phyloP scores from a whole-genome alignment of 2,329 filamentous ascomycete genomes.

The Trichoderma hamatum region DNA sequence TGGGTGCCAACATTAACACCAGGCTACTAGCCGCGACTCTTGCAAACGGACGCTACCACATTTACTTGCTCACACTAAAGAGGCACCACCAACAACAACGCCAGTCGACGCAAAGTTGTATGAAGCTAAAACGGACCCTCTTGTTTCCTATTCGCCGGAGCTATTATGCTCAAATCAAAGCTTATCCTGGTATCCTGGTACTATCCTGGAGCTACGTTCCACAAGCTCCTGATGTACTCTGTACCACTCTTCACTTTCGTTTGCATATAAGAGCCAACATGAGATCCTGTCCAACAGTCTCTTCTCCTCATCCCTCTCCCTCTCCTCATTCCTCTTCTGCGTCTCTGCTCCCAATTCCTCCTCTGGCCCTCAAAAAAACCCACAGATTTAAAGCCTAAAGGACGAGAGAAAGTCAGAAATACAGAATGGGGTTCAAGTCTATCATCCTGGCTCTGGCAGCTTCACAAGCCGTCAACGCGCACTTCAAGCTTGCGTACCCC shows the following conservation, averaged over 20 bases:
- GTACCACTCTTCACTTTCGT: background rate
- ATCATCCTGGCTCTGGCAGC: conserved; percentile 41
- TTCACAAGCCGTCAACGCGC: conserved; percentile 47
- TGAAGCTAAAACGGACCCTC: background rate
- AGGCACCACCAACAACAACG: background rate
- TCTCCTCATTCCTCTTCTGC: background rate
- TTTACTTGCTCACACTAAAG: conserved; percentile 4
- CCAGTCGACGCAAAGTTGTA: background rate
- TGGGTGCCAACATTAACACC: background rate
- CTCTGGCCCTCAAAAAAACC: background rate
- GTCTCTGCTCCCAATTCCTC: background rate
- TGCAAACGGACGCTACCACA: background rate
- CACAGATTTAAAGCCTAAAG: background rate
- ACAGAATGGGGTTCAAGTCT: conserved; percentile 31
- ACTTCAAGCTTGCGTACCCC: conserved; percentile 54
- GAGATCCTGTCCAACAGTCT: background rate
- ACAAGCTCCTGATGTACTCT: background rate
- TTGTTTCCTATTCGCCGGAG: background rate
- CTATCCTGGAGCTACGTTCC: background rate
- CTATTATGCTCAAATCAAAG: conserved; percentile 23
- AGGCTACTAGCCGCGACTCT: background rate
- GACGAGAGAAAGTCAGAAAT: background rate
- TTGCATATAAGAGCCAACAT: background rate
- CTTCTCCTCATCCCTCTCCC: background rate
- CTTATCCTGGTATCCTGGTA: background rate